Evolutionary conservation across 106 monocot species (phyloP).

Genomic region (Chionographis japonica): DNA sequence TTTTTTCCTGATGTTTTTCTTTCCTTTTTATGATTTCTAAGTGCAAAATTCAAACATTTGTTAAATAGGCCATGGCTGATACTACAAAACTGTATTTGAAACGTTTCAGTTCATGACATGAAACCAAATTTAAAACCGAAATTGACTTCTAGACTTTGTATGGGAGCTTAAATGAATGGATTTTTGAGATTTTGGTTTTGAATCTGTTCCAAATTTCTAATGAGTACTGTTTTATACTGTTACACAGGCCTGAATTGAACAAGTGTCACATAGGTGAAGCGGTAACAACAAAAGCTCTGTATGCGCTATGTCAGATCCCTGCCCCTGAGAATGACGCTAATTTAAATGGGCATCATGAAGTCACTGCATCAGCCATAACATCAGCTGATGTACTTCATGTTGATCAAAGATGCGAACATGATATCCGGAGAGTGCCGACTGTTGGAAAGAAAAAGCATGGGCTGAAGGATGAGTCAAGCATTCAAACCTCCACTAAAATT

Average conservation of each 20-base stretch:
- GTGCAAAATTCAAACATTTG: too few species aligned
- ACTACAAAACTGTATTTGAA: too few species aligned
- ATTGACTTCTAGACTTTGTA: too few species aligned
- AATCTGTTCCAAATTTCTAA: too few species aligned
- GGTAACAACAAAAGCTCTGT: constrained; percentile 60
- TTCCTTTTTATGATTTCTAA: too few species aligned
- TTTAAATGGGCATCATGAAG: constrained; percentile 28
- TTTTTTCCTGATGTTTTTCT: too few species aligned
- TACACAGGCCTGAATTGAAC: constrained; percentile 65
- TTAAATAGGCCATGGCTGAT: too few species aligned
- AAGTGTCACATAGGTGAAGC: constrained; percentile 67
- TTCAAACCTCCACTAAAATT: constrained; percentile 21
- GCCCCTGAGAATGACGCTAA: constrained; percentile 20
- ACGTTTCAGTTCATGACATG: too few species aligned
- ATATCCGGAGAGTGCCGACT: constrained; percentile 9
- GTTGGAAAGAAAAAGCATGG: constrained; percentile 38
- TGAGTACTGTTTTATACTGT: too few species aligned
- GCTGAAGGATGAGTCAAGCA: constrained; percentile 18
- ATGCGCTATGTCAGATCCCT: constrained; percentile 43
- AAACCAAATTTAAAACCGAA: too few species aligned
- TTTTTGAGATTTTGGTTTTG: too few species aligned
- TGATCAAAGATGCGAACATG: constrained; percentile 15
- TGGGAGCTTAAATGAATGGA: too few species aligned
- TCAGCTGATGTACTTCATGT: neutral
- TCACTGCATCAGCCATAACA: constrained; percentile 13